Evolutionary conservation across 768 basidiomycete genomes (phyloP), one percentile per base, ranked within the genome.

Genomic region (Lentinula lateritia): DNA sequence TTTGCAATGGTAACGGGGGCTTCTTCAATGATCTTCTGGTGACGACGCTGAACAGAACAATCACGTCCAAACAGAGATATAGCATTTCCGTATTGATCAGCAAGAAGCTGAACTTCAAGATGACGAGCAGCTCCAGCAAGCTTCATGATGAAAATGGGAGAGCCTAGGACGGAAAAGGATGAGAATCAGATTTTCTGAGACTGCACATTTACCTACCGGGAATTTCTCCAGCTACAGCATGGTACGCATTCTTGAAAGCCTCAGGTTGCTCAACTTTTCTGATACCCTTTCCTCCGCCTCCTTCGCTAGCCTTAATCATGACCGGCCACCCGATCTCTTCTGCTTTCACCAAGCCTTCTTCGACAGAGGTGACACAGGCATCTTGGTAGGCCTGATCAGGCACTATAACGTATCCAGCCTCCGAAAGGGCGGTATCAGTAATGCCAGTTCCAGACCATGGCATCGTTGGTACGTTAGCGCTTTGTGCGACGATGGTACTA

Each of bases 91-190:
- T 99, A 99, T 74, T 99, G 97, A 77, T 99, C 97, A 52, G 97
- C 97, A 41, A 99, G 86, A 41, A 99, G 85, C 74, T 99, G 97
- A 34, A 98, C 97, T 75, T 99, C 97, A 68, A 99, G 78, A 76
- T 99, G 97, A 65, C 97, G 91, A 50, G 97, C 97, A 67, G 93
- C 90, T 10, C 96, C 95, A 39, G 97, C 97, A 61, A 99, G 89
- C 80, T 98, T 98, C 97, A 99, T 99, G 78, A 99, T 92, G 76
- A 99, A 99, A 67, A 99, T 95, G 55, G 97, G 97, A 0, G 97
- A 98, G 46, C 97, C 97, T 87, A 65, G 16, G 32, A 55, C 28
- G 39, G 46, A 56, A 13, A 60, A 42, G 62, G 39, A 46, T 15
- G 42, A 62, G 64, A 39, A 61, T 64, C 52, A 12, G 58, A 58